Base-by-base conservation (phyloP, 352 stramenopile species). In the Phytophthora parvispora region DNA sequence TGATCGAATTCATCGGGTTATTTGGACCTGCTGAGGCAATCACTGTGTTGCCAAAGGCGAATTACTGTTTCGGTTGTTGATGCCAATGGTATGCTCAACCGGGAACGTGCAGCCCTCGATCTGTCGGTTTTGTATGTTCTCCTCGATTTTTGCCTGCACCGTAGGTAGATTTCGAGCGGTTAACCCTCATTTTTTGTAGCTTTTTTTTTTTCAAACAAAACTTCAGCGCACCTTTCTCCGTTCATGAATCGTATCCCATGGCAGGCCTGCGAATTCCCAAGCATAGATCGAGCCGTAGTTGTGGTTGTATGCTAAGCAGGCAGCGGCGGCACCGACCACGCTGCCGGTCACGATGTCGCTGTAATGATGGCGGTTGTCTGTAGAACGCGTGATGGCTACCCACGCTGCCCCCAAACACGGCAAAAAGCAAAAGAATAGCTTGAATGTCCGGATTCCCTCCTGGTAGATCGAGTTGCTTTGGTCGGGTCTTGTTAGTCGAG, bases 291-390 rank as follows among this genome's bases (percentile, higher is more conserved):
- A 89, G 20, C 72, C 81, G 67, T 89, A 91, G 66, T 91, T 91
- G 72, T 87, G 83, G 29, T 64, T 72, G 60, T 90, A 89, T 8
- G 74, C 75, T 31, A 88, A 45, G 27, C 67, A 60, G 7, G 81
- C 77, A 1, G 72, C 55, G 0, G 80, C 65, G 25, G 57, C 68
- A 2, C 83, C 83, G 38, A 91, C 78, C 15, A 89, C 69, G 31
- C 77, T 86, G 7, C 80, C 83, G 1, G 89, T 79, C 45, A 92
- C 49, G 36, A 94, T 90, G 67, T 94, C 86, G 40, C 67, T 86
- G 69, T 92, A 94, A 61, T 94, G 84, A 50, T 94, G 86, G 61
- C 86, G 91, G 60, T 94, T 94, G 80, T 93, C 86, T 8, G 85
- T 77, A 4, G 86, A 90, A 20, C 86, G 84, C 25, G 84, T 94